Conservation (phyloP, 805 yeast species). For the Saccharomycopsis fermentans region DNA sequence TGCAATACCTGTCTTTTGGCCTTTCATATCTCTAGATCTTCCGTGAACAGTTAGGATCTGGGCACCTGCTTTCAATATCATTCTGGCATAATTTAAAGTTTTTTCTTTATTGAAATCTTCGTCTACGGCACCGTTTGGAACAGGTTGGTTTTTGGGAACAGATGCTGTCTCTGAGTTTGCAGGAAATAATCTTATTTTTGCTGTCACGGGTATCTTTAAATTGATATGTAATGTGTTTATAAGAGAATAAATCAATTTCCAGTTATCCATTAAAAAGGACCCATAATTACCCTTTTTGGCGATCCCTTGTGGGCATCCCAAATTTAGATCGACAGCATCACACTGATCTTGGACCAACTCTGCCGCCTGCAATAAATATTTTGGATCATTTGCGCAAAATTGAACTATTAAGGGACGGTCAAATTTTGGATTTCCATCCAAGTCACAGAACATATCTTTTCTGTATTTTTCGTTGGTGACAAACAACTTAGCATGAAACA, state of each 20-base stretch:
- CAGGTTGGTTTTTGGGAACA: background rate
- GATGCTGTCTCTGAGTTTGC: conserved; percentile 27
- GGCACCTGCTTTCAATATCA: conserved; percentile 89
- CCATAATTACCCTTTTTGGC: conserved; percentile 95
- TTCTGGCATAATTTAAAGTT: conserved; percentile 74
- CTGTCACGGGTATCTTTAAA: conserved; percentile 82
- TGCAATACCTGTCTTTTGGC: conserved; percentile 91
- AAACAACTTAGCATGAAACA: conserved; percentile 89
- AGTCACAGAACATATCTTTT: conserved; percentile 55
- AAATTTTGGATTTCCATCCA: conserved; percentile 57
- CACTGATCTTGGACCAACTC: conserved; percentile 67
- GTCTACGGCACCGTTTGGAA: conserved; percentile 4
- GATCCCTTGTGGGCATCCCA: conserved; percentile 98
- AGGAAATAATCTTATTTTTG: conserved; percentile 76
- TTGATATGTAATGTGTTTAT: conserved; percentile 67
- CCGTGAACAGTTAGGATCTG: conserved; percentile 94
- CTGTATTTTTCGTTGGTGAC: conserved; percentile 79
- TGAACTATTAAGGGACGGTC: conserved; percentile 91
- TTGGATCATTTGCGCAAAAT: conserved; percentile 95
- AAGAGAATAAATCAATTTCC: conserved; percentile 69
- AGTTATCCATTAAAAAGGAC: conserved; percentile 92
- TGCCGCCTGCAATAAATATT: conserved; percentile 73
- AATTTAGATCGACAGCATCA: conserved; percentile 91
- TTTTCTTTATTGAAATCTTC: conserved; percentile 43
- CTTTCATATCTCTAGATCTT: conserved; percentile 94